Evolutionary conservation across 352 stramenopile species (phyloP).

Genomic region (Achlya hypogyna): DNA sequence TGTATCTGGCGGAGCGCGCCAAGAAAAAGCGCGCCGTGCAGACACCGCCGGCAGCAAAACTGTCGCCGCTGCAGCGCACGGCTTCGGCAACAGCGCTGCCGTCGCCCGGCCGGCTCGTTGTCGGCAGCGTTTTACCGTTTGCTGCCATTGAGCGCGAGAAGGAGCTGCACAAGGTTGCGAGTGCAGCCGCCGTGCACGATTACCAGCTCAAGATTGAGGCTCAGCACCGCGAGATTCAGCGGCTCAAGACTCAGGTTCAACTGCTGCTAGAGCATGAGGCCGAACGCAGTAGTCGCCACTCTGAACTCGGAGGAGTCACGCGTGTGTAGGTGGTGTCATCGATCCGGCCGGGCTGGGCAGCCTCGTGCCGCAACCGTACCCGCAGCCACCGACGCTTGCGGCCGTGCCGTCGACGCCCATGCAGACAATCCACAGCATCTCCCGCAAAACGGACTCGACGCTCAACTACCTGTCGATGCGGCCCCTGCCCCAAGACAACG

Average conservation of each 20-base stretch:
- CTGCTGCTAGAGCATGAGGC: conserved; percentile 38
- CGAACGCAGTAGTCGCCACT: too few species aligned
- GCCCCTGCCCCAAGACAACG: background rate
- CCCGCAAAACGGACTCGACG: background rate
- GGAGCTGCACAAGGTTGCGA: conserved; percentile 20
- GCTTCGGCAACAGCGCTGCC: background rate
- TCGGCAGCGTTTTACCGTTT: conserved; percentile 36
- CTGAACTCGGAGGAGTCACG: too few species aligned
- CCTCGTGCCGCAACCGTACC: background rate
- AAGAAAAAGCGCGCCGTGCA: conserved; percentile 8
- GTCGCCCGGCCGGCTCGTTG: conserved; percentile 22
- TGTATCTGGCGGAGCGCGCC: conserved; percentile 6
- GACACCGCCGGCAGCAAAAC: conserved; percentile 21
- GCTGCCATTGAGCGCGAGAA: conserved; percentile 34
- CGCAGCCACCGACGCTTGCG: background rate
- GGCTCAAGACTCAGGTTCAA: conserved; percentile 54
- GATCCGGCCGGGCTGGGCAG: background rate
- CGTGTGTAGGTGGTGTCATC: background rate
- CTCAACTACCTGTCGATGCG: background rate
- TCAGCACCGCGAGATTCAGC: conserved; percentile 64
- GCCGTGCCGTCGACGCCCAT: background rate
- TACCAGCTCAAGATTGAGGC: conserved; percentile 36
- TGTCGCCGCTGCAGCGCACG: conserved; percentile 28
- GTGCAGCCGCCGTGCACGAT: conserved; percentile 29
- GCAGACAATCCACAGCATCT: conserved; percentile 13